A percentile compares a stretch with the other conserved stretches of the same genome.
phyloP scores from a whole-genome alignment of 2,329 filamentous ascomycete species.

The Colletotrichum limetticola region DNA sequence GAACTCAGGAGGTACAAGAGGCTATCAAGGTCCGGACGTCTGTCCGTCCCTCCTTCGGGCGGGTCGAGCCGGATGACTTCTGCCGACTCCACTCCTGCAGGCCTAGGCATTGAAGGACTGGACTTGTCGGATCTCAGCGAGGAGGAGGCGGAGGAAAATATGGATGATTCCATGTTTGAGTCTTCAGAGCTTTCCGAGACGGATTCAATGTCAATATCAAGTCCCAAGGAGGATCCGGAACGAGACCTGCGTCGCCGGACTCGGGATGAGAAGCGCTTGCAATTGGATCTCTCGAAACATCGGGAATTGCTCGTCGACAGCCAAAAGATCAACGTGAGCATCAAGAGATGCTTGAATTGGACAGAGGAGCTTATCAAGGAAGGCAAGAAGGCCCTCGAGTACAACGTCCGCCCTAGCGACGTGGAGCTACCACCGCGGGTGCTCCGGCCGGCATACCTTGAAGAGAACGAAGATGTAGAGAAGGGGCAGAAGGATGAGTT shows the following conservation, averaged over 20 bases:
- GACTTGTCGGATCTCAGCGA: constrained; percentile 64
- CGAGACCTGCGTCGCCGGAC: constrained; percentile 67
- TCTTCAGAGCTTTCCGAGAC: constrained; percentile 54
- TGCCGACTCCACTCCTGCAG: constrained; percentile 50
- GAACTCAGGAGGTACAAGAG: constrained; percentile 88
- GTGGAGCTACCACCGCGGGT: constrained; percentile 85
- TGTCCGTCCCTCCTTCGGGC: constrained; percentile 65
- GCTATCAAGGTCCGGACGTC: constrained; percentile 82
- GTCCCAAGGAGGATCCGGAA: constrained; percentile 41
- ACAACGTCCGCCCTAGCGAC: constrained; percentile 82
- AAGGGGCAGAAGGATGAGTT: constrained; percentile 38
- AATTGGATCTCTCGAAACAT: constrained; percentile 87
- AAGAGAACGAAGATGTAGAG: constrained; percentile 59
- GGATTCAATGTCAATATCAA: constrained; percentile 51
- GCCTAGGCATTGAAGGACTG: constrained; percentile 55
- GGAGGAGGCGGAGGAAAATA: constrained; percentile 55
- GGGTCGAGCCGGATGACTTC: constrained; percentile 56
- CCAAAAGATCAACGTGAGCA: constrained; percentile 94
- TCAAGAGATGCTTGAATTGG: constrained; percentile 89
- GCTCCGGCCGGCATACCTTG: constrained; percentile 71
- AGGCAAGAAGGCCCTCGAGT: constrained; percentile 86
- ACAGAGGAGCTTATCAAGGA: constrained; percentile 92
- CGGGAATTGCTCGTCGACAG: constrained; percentile 89
- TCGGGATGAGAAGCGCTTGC: constrained; percentile 84
- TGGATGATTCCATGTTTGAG: constrained; percentile 51